Base-by-base conservation (phyloP, 208 protist genomes). In the Trypanosoma conorhini region DNA sequence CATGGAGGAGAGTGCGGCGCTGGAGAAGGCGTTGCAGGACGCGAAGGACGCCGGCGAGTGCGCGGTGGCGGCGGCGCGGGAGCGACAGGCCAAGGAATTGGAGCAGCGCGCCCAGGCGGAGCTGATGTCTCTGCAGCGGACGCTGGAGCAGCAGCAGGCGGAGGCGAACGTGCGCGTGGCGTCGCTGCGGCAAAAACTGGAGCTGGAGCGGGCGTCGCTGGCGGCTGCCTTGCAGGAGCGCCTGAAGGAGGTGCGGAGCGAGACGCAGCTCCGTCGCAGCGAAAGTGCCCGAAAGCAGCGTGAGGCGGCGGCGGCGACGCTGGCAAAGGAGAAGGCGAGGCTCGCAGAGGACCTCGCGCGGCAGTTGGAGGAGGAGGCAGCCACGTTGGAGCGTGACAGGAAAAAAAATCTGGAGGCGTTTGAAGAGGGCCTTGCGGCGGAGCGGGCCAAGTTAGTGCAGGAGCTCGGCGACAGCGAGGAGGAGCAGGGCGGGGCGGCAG, bases 211-310 rank as follows among this genome's bases (percentile, higher is more conserved):
- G 54, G 50, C 35, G 9, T 46, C 8, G 44, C 19, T 72, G 42
- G 60, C 72, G 33, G 62, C 3, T 15, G 44, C 19, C 9, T 26
- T 63, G 17, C 48, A 58, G 19, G 42, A 57, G n/a, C 40, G 17
- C 35, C 8, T 74, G 40, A 60, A 61, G 44, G 54, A 73, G 22
- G 48, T 48, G 33, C 74, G 76, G 52, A 80, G 84, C 50, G 70
- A 81, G 31, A 66, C 88, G n/a, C 72, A 81, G 22, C 58, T 67
- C 28, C 70, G 63, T 13, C 79, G 78, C 70, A 30, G 12, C 5
- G 57, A 72, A 28, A 59, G 35, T 17, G 10, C 58, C 15, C 70
- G 31, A 17, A 51, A 59, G 44, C 56, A 72, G 28, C 40, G 63
- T n/a, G 67, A 79, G 40, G 60, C 22, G 26, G 7, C 48, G 21